These are phyloP conservation scores for Parathielavia hyrcaniae DNA, from an alignment of 495 filamentous ascomycete genomes.

Conservation along the genomic window DNA sequence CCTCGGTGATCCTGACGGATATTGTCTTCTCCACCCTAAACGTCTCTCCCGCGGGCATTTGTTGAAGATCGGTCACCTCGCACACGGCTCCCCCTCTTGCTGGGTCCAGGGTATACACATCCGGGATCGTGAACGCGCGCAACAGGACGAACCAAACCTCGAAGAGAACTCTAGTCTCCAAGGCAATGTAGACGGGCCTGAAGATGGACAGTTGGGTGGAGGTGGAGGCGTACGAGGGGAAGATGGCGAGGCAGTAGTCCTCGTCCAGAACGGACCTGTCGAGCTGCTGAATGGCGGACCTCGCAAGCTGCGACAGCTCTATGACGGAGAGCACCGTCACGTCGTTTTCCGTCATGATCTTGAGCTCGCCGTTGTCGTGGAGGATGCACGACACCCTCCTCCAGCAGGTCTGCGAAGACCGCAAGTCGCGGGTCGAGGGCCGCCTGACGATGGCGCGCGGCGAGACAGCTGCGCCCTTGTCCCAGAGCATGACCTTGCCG, in stretches of 20 bases:
- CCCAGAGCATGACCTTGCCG: slow-evolving; percentile 88
- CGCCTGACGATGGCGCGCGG: slow-evolving; percentile 48
- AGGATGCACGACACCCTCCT: slow-evolving; percentile 84
- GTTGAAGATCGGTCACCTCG: slow-evolving; percentile 38
- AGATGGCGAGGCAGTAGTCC: slow-evolving; percentile 91
- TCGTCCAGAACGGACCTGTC: slow-evolving; percentile 89
- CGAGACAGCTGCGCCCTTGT: slow-evolving; percentile 54
- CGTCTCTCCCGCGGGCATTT: slow-evolving; percentile 40
- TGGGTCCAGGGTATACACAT: slow-evolving; percentile 64
- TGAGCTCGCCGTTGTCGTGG: slow-evolving; percentile 92
- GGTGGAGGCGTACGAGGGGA: slow-evolving; percentile 66
- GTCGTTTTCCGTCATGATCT: slow-evolving; percentile 78
- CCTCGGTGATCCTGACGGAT: slow-evolving; percentile 51
- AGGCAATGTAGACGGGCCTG: slow-evolving; percentile 71
- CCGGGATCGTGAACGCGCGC: slow-evolving; percentile 87
- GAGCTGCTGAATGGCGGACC: slow-evolving; percentile 82
- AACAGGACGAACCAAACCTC: slow-evolving; percentile 97
- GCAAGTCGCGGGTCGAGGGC: slow-evolving; percentile 43
- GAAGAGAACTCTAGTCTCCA: slow-evolving; percentile 82
- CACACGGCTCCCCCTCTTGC: slow-evolving; percentile 34
- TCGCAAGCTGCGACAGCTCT: slow-evolving; percentile 80
- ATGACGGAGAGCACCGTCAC: slow-evolving; percentile 71
- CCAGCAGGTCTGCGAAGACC: slow-evolving; percentile 53
- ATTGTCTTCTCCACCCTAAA: slow-evolving; percentile 58
- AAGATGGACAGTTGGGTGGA: slow-evolving; percentile 57